phyloP scores from a whole-genome alignment of 345 rosid species.

The Moricandia moricandioides region DNA sequence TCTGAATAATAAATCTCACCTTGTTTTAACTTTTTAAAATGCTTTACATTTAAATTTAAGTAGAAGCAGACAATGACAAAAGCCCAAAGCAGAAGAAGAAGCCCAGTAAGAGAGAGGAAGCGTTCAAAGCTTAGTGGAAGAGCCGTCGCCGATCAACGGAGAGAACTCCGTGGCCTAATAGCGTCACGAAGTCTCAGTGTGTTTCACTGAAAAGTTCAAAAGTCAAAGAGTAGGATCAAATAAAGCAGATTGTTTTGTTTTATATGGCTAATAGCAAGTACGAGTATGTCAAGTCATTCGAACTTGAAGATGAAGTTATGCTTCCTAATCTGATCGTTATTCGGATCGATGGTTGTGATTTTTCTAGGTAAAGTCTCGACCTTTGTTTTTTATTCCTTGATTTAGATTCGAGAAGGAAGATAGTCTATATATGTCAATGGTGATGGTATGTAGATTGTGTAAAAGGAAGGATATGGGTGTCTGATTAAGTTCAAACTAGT shows the following conservation, averaged over 20 bases:
- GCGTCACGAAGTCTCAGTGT: not conserved
- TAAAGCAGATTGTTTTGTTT: not conserved
- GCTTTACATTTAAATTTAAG: too few relatives aligned
- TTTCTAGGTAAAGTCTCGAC: slow-evolving; percentile 43
- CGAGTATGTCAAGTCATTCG: slow-evolving; percentile 82
- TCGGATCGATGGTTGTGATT: slow-evolving; percentile 56
- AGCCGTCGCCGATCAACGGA: not conserved
- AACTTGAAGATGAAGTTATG: slow-evolving; percentile 66
- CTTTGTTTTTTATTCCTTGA: not conserved
- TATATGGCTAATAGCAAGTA: slow-evolving; percentile 88
- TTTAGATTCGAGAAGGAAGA: not conserved
- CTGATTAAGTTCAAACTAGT: not conserved
- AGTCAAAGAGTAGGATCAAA: not conserved
- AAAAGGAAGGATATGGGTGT: not conserved
- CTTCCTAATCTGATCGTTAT: slow-evolving; percentile 64
- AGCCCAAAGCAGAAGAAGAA: not conserved
- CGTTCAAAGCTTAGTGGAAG: not conserved
- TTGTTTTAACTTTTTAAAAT: too few relatives aligned
- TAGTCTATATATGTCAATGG: not conserved
- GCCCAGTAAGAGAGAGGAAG: not conserved
- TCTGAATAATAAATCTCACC: too few relatives aligned
- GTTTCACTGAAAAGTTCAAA: not conserved
- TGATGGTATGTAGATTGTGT: not conserved
- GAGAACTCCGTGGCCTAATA: not conserved
- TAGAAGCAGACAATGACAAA: not conserved